Percentiles rank a stretch among this genome's conserved stretches.
Evolutionary conservation across 106 monocot species (phyloP).

Genomic region (Amphibolis antarctica): DNA sequence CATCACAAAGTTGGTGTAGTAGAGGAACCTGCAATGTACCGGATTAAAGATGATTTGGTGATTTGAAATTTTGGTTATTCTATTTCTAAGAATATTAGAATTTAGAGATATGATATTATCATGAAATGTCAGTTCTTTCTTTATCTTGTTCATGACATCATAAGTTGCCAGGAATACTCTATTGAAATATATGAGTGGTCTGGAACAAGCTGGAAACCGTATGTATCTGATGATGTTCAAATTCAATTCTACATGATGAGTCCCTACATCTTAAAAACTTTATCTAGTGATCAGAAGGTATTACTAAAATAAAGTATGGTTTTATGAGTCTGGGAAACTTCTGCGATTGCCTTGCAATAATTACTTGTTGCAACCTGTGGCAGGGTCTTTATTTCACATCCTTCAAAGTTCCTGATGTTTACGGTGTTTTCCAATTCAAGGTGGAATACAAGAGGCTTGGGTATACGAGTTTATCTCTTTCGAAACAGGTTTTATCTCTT

Average conservation of each 20-base stretch:
- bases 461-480: slow-evolving; percentile 69
- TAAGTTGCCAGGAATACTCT: slow-evolving; percentile 67
- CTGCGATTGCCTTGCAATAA: not conserved
- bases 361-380: slow-evolving; percentile 5
- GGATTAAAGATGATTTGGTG: slow-evolving; percentile 96
- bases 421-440: slow-evolving; percentile 98
- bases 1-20: slow-evolving; percentile 72
- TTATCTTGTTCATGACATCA: not conserved
- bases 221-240: slow-evolving; percentile 88
- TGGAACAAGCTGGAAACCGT: slow-evolving; percentile 82
- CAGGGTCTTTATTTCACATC: slow-evolving; percentile 79
- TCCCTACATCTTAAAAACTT: slow-evolving; percentile 79
- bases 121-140: not conserved
- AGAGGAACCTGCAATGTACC: slow-evolving; percentile 68
- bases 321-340: not conserved
- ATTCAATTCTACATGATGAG: slow-evolving; percentile 99
- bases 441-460: slow-evolving; percentile 91
- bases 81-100: not conserved
- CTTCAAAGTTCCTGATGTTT: slow-evolving; percentile 98
- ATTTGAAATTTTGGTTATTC: too few species aligned
- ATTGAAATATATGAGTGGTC: slow-evolving; percentile 95
- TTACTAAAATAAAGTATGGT: not conserved
- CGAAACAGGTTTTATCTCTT: slow-evolving; percentile 61
- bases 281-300: slow-evolving; percentile 75
- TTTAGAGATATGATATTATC: not conserved